These are phyloP conservation scores for Pleurotus djamor DNA, from an alignment of 768 basidiomycete species.

Conservation along the genomic window DNA sequence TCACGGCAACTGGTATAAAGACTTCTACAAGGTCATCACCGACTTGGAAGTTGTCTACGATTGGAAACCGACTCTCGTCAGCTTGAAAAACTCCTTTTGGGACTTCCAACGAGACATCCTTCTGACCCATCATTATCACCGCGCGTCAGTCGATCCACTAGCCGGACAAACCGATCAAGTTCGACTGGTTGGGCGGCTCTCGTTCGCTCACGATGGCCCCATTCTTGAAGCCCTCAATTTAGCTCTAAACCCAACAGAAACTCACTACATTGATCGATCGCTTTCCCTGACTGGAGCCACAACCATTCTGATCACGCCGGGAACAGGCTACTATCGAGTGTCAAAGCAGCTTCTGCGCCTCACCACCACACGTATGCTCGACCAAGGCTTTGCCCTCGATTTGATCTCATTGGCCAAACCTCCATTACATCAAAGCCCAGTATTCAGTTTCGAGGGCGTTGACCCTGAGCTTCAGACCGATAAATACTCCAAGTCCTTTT, in stretches of 20 bases:
- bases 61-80: slow-evolving; percentile 85
- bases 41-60: slow-evolving; percentile 87
- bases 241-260: slow-evolving; percentile 88
- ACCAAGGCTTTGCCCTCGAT: slow-evolving; percentile 90
- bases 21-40: slow-evolving; percentile 94
- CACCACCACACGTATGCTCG: slow-evolving; percentile 91
- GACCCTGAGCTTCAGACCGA: slow-evolving; percentile 52
- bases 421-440: slow-evolving; percentile 89
- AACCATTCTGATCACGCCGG: slow-evolving; percentile 87
- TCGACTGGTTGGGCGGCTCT: slow-evolving; percentile 75
- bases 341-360: slow-evolving; percentile 86
- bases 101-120: slow-evolving; percentile 91
- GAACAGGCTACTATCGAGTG: slow-evolving; percentile 91
- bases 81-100: slow-evolving; percentile 87
- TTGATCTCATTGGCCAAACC: slow-evolving; percentile 88
- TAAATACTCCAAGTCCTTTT: slow-evolving; percentile 34
- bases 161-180: slow-evolving; percentile 50
- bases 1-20: slow-evolving; percentile 83
- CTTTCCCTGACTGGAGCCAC: slow-evolving; percentile 84
- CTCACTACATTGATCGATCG: slow-evolving; percentile 94
- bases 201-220: slow-evolving; percentile 91
- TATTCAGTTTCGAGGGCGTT: slow-evolving; percentile 82
- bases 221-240: slow-evolving; percentile 95
- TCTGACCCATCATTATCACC: slow-evolving; percentile 85
- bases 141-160: slow-evolving; percentile 49